Base-by-base conservation (phyloP, 2,329 filamentous ascomycete genomes). In the Xylariaceae sp. region DNA sequence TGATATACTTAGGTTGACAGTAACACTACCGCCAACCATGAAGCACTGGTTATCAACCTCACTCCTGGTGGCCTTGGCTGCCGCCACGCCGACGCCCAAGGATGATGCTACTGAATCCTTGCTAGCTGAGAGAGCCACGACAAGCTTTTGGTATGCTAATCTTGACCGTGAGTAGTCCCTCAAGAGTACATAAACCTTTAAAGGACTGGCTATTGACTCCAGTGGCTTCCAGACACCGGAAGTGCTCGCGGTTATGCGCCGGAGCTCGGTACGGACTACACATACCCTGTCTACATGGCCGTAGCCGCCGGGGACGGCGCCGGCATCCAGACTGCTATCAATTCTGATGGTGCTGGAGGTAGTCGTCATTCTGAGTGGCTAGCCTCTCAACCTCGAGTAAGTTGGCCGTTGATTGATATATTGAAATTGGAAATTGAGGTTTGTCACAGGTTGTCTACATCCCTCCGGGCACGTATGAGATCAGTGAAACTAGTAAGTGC, bases 91-190 rank as follows among this genome's bases (percentile, higher is more conserved):
- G n/a, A 49, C 35, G 16, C 32, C 39, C 16, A 48, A 21, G n/a
- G 43, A 33, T 4, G 42, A 47, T 42, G 44, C 29, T 29, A 47
- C 46, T 16, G 42, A 36, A 17, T 48, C 49, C n/a, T 16, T 40
- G 16, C 22, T 50, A 19, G 47, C 47, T 5, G 29, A 47, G 16
- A 36, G 44, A n/a, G 52, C 52, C 3, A 16, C 27, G 6, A 51
- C 50, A 19, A 60, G 55, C 37, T 72, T 67, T 53, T 72, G 68
- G 67, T 72, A 72, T 54, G 57, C 68, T 27, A 67, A 68, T 42
- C 61, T 73, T 55, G 68, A 72, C 41, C 70, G 72, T 46, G n/a
- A n/a, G n/a, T n/a, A n/a, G n/a, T n/a, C n/a, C n/a, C n/a, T n/a
- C n/a, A n/a, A n/a, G n/a, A n/a, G n/a, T n/a, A n/a, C n/a, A n/a